Evolutionary conservation across 2,329 filamentous ascomycete species (phyloP).

Genomic region (Neopestalotiopsis sp.): DNA sequence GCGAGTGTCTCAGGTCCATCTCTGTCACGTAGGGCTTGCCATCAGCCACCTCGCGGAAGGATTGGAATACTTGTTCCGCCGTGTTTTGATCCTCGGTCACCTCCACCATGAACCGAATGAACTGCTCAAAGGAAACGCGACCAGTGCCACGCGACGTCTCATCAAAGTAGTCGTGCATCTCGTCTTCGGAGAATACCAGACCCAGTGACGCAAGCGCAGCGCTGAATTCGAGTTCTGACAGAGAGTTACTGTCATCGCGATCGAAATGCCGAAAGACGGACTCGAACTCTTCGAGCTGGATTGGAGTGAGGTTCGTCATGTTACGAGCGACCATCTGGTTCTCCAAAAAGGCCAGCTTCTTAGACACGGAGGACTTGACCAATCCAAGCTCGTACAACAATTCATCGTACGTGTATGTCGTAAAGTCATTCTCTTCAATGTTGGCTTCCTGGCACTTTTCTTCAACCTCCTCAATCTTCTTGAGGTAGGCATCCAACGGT

Average conservation of each 20-base stretch:
- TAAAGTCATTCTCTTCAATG: conserved; percentile 99
- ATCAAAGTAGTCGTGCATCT: conserved; percentile 95
- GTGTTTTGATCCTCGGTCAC: conserved; percentile 99
- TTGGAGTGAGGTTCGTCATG: conserved; percentile 98
- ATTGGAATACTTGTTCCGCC: conserved; percentile 97
- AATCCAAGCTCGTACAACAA: conserved; percentile 90
- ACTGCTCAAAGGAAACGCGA: conserved; percentile 95
- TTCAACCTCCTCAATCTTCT: conserved; percentile 85
- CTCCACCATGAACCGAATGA: conserved; percentile 99
- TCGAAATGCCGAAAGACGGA: conserved; percentile 98
- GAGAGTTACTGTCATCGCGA: conserved; percentile 85
- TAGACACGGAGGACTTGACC: conserved; percentile 89
- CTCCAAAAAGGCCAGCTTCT: conserved; percentile 95
- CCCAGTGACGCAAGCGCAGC: conserved; percentile 94
- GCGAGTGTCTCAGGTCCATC: conserved; percentile 90
- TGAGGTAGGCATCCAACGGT: conserved; percentile 89
- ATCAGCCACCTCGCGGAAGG: conserved; percentile 95
- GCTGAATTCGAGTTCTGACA: conserved; percentile 94
- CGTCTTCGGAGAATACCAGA: conserved; percentile 93
- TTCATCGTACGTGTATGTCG: conserved; percentile 98
- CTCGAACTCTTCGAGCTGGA: conserved; percentile 98
- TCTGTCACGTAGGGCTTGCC: conserved; percentile 99
- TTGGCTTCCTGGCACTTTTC: conserved; percentile 93
- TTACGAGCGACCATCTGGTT: conserved; percentile 98
- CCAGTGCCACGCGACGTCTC: conserved; percentile 82